Conservation (phyloP, 495 filamentous ascomycete species). For the Wilcoxina mikolae region DNA sequence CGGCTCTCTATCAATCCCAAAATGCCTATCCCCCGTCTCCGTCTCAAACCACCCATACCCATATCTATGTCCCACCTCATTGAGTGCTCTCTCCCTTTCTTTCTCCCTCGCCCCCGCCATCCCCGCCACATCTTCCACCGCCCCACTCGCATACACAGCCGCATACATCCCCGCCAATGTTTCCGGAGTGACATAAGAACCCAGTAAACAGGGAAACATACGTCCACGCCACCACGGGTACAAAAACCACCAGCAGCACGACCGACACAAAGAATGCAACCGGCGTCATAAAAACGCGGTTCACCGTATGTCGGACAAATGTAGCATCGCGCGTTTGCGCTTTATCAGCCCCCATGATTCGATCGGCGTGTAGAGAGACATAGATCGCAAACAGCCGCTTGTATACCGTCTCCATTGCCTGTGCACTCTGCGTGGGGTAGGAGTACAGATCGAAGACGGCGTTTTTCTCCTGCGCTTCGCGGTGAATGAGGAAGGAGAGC, state of each 20-base stretch:
- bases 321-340: not conserved
- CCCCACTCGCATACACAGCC: conserved; percentile 2
- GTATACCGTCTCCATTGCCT: not conserved
- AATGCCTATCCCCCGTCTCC: not conserved
- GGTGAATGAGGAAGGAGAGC: not conserved
- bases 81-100: not conserved
- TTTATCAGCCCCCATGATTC: not conserved
- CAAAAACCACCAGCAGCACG: conserved; percentile 3
- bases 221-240: not conserved
- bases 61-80: conserved; percentile 8
- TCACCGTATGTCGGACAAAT: not conserved
- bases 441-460: not conserved
- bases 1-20: not conserved
- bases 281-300: not conserved
- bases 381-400: conserved; percentile 4
- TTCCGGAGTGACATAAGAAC: not conserved
- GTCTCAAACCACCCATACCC: conserved; percentile 5
- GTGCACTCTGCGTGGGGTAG: not conserved
- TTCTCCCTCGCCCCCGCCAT: conserved; percentile 6
- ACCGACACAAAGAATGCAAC: conserved; percentile 1
- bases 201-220: not conserved
- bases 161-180: not conserved
- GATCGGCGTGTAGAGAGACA: not conserved
- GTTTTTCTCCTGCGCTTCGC: not conserved
- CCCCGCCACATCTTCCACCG: conserved; percentile 11